Conservation (phyloP, 2,329 filamentous ascomycete species). For the Trichothecium roseum region DNA sequence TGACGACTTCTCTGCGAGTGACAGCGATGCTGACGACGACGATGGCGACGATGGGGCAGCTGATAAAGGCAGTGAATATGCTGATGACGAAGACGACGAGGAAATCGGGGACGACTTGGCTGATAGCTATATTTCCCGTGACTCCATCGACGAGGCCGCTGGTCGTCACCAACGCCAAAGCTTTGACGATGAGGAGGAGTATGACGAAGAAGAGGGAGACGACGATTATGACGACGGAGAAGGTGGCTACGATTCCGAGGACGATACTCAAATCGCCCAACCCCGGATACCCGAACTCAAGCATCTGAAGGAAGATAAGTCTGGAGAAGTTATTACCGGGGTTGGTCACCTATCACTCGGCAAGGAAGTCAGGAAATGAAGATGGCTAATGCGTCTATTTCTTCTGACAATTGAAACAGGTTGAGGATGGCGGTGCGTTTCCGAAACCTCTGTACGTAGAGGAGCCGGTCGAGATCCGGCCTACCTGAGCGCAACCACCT, state of each 20-base stretch:
- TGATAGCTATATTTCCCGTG: slow-evolving; percentile 45
- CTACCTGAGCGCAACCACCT: slow-evolving; percentile 6
- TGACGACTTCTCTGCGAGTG: slow-evolving; percentile 81
- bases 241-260: slow-evolving; percentile 10
- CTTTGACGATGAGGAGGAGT: slow-evolving; percentile 23
- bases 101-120: slow-evolving; percentile 32
- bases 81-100: slow-evolving; percentile 32
- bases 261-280: slow-evolving; percentile 4
- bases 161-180: slow-evolving; percentile 28
- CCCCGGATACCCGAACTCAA: slow-evolving; percentile 5
- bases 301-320: slow-evolving; percentile 30
- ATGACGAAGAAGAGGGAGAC: slow-evolving; percentile 23
- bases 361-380: slow-evolving; percentile 20
- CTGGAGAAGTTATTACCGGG: slow-evolving; percentile 50
- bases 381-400: slow-evolving; percentile 12
- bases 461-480: slow-evolving; percentile 17
- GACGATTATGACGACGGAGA: slow-evolving; percentile 31
- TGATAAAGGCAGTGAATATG: slow-evolving; percentile 31
- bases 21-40: slow-evolving; percentile 45
- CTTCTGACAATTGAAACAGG: not conserved
- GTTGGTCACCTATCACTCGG: slow-evolving; percentile 42
- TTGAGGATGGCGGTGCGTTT: not conserved
- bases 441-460: slow-evolving; percentile 8
- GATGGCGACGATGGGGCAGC: slow-evolving; percentile 37
- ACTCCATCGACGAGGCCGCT: slow-evolving; percentile 35